Evolutionary conservation across 2,329 filamentous ascomycete genomes (phyloP).

Genomic region (Diaporthe velutina): DNA sequence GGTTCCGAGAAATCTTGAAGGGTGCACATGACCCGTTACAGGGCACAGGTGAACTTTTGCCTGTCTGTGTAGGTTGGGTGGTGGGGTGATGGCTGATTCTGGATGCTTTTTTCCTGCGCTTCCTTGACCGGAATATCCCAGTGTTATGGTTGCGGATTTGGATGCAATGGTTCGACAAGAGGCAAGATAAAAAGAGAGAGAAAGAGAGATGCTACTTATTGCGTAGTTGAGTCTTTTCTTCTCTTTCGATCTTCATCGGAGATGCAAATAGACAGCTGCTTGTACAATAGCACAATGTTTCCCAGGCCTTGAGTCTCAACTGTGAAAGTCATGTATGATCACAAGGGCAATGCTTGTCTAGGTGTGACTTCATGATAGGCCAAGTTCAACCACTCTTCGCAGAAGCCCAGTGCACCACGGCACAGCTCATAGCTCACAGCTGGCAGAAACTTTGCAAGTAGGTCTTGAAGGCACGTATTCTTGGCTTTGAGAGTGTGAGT

Average conservation of each 20-base stretch:
- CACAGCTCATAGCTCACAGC: too few relatives aligned
- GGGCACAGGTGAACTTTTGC: neutral
- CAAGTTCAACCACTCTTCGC: too few relatives aligned
- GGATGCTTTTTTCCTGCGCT: slow-evolving; percentile 1
- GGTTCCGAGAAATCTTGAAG: neutral
- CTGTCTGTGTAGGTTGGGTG: slow-evolving; percentile 4
- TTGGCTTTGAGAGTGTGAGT: neutral
- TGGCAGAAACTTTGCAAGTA: too few relatives aligned
- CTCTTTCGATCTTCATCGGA: slow-evolving; percentile 13
- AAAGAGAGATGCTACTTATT: slow-evolving; percentile 26
- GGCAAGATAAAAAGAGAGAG: slow-evolving; percentile 25
- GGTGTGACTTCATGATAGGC: neutral
- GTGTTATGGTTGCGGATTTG: slow-evolving; percentile 14
- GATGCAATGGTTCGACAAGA: slow-evolving; percentile 15
- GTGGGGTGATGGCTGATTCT: neutral
- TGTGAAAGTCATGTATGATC: neutral
- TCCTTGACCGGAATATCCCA: slow-evolving; percentile 15
- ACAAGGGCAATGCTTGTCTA: neutral
- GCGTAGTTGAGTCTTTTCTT: slow-evolving; percentile 35
- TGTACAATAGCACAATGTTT: slow-evolving; percentile 29
- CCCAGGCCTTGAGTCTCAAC: neutral
- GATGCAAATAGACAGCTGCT: slow-evolving; percentile 36
- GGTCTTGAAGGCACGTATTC: too few relatives aligned
- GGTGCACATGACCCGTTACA: neutral
- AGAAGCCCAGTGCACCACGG: too few relatives aligned